Conservation (phyloP, 768 basidiomycete species). For the Ramaria rubella region DNA sequence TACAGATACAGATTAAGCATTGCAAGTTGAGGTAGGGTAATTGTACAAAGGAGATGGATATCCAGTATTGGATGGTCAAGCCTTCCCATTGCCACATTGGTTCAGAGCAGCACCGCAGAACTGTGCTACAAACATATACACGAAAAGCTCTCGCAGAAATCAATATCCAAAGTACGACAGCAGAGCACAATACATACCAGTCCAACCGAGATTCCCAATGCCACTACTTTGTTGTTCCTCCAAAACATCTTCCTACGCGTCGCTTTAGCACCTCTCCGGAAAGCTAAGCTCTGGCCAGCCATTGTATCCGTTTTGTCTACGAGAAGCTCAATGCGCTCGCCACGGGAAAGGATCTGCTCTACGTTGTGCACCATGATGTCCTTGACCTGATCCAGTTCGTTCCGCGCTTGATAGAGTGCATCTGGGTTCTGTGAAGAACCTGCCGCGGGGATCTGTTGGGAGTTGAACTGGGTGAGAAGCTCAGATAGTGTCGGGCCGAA, state of each 20-base stretch:
- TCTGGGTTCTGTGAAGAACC: constrained; percentile 37
- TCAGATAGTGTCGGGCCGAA: constrained; percentile 65
- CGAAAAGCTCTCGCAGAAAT: constrained; percentile 43
- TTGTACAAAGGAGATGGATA: too few species aligned
- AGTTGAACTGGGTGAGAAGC: constrained; percentile 85
- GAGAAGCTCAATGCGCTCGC: constrained; percentile 91
- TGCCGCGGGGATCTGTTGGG: constrained; percentile 50
- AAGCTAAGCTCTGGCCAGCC: constrained; percentile 90
- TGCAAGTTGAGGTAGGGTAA: too few species aligned
- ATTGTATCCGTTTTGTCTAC: constrained; percentile 97
- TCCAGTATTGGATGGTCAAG: too few species aligned
- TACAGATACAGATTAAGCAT: too few species aligned
- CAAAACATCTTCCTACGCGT: constrained; percentile 86
- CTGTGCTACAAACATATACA: constrained; percentile 82
- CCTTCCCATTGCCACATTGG: constrained; percentile 58
- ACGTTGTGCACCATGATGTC: constrained; percentile 99
- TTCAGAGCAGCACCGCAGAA: constrained; percentile 81
- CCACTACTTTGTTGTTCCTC: constrained; percentile 68
- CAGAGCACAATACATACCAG: constrained; percentile 37
- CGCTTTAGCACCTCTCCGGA: constrained; percentile 81
- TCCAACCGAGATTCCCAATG: constrained; percentile 62
- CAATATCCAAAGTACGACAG: constrained; percentile 12
- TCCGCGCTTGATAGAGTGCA: constrained; percentile 84
- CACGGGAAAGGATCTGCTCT: constrained; percentile 88
- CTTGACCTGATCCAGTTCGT: constrained; percentile 84